Base-by-base conservation (phyloP, 2,329 filamentous ascomycete genomes). In the Coleophoma eucalyptorum region DNA sequence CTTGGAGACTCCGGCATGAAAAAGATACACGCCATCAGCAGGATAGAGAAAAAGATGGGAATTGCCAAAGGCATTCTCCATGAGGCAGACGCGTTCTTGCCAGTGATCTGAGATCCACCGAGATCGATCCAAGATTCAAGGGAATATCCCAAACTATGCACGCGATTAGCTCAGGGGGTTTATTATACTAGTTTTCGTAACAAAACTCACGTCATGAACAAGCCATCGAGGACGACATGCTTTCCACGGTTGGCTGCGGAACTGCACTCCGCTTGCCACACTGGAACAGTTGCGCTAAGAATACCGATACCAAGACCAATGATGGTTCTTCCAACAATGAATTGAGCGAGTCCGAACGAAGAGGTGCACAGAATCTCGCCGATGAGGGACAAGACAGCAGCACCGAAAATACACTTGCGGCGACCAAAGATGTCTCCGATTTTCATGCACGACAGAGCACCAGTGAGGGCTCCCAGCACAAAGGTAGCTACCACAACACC, bases 61-160 rank as follows among this genome's bases (percentile, higher is more conserved):
- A 72, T 64, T 48, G 65, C 69, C 2, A 72, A 64, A 2, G 69
- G 67, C 5, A 69, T 64, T 20, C 69, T 43, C 67, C 67, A 69
- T 2, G 66, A 66, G 16, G 57, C 58, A 2, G 65, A 55, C 7
- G 58, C 62, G 11, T 52, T 53, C 12, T 15, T 2, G 10, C 56
- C 48, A 43, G 58, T 62, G 55, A 62, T 73, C 58, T 59, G 47
- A 12, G 49, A 58, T 40, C 74, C 74, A n/a, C 68, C 73, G 16
- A 75, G 63, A 60, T 75, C 67, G 54, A 75, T 69, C 73, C 73
- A 76, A 11, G 69, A 68, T 45, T 70, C 70, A 18, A 75, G 62
- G 4, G 69, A 68, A 50, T 65, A 68, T 20, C 67, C 67, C 21
- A 67, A 53, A 32, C 65, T 67, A 32, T 4, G 26, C 11, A 45